Evolutionary conservation across 257 asterid genomes (phyloP), one percentile per base, ranked within the genome.

Genomic region (Eustoma russellianum): DNA sequence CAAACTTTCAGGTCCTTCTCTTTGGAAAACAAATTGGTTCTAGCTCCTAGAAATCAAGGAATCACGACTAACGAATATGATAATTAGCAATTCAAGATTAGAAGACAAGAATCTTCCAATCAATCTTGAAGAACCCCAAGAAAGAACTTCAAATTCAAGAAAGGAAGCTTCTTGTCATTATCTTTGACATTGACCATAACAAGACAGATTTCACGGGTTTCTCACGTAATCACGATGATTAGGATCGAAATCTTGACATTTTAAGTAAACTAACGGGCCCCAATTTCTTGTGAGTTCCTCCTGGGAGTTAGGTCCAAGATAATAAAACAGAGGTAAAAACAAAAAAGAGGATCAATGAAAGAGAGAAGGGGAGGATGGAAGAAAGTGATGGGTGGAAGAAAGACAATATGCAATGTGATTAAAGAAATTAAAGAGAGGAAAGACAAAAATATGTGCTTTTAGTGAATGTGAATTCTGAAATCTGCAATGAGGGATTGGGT

Each of bases 211-310:
- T 46, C 59, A 47, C 33, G 17, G 52, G 55, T 54, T 41, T 43
- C 55, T 63, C 69, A 73, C 16, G 68, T 62, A 50, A 68, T 62
- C 58, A 69, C 65, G 68, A 60, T 74, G 48, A 73, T 63, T 61
- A 64, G 59, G 58, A 67, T 71, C 61, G 70, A 67, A 62, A 61
- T 57, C 61, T 59, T 41, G 69, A 56, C 82, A 77, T 73, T 70
- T 19, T 57, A 64, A 50, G 66, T 55, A 74, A 65, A 55, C 57
- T 60, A 59, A 50, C 50, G 63, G 61, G 61, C 46, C 44, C 46
- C 52, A 15, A 15, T 53, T 38, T 46, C 66, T 53, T 62, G 59
- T 51, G 24, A 46, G 55, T 65, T 63, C 33, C 49, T 17, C 13
- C 43, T 57, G 33, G 16, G 62, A 56, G 34, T 47, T 2, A 35